These are phyloP conservation scores for Moricandia moricandioides DNA, from an alignment of 345 rosid species.

Conservation along the genomic window DNA sequence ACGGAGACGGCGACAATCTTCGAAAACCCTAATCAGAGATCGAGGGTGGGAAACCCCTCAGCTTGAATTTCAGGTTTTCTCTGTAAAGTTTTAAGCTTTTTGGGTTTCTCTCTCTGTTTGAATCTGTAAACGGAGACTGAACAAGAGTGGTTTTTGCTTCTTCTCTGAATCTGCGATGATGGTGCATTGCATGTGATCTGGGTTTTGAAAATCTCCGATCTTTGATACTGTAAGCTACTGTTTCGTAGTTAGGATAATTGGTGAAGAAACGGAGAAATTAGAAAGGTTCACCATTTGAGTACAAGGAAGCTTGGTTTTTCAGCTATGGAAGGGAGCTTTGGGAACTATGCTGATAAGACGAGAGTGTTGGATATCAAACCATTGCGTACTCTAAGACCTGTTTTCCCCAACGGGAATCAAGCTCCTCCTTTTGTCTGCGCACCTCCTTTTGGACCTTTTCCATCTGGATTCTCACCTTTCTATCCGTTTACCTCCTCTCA, in stretches of 20 bases:
- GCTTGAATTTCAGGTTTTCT: neutral
- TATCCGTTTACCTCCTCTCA: constrained; percentile 54
- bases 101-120: neutral
- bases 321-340: constrained; percentile 48
- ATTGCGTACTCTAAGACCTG: constrained; percentile 56
- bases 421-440: constrained; percentile 48
- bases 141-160: neutral
- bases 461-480: constrained; percentile 66
- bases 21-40: constrained; percentile 7
- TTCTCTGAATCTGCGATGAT: neutral
- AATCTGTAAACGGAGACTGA: neutral
- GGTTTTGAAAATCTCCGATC: neutral
- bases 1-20: neutral
- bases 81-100: neutral
- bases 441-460: constrained; percentile 54
- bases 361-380: constrained; percentile 77
- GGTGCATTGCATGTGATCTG: neutral
- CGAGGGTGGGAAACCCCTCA: neutral
- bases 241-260: neutral
- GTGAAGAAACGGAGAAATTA: neutral
- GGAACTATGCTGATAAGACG: constrained; percentile 43
- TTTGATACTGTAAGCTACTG: neutral
- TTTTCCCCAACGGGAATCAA: constrained; percentile 48
- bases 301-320: neutral
- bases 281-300: neutral